Conservation (phyloP, 768 basidiomycete species). For the Guyanaporus albipodus region DNA sequence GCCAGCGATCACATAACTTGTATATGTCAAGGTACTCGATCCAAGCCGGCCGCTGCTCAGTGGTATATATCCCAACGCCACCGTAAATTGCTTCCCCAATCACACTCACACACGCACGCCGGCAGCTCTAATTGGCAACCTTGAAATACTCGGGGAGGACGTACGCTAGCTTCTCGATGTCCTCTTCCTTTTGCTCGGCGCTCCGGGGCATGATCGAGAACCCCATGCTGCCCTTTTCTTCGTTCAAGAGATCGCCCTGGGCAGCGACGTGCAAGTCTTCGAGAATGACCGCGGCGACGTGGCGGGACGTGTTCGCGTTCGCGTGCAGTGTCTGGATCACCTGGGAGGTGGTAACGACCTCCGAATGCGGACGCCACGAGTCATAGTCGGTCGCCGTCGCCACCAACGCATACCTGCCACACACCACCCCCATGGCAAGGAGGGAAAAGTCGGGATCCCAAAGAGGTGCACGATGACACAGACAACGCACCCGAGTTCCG, state of each 20-base stretch:
- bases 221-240: conserved; percentile 80
- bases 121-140: conserved; percentile 7
- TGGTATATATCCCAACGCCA: no score
- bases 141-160: conserved; percentile 76
- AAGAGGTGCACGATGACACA: no score
- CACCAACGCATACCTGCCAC: conserved; percentile 80
- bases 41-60: no score
- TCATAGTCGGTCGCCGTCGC: conserved; percentile 94
- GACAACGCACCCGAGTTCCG: conserved; percentile 76
- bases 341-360: conserved; percentile 84
- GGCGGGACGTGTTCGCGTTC: conserved; percentile 84
- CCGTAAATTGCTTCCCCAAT: not conserved
- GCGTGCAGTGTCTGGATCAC: conserved; percentile 83
- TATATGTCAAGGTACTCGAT: no score
- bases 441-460: not conserved
- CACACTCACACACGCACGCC: no score
- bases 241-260: conserved; percentile 52
- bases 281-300: conserved; percentile 65
- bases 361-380: conserved; percentile 81
- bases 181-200: conserved; percentile 50
- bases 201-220: conserved; percentile 78
- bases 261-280: conserved; percentile 64
- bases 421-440: not conserved
- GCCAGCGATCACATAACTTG: no score
- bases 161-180: conserved; percentile 65